Conservation (phyloP, 371 early-diverging fungal species). For the Mortierella sp. region DNA sequence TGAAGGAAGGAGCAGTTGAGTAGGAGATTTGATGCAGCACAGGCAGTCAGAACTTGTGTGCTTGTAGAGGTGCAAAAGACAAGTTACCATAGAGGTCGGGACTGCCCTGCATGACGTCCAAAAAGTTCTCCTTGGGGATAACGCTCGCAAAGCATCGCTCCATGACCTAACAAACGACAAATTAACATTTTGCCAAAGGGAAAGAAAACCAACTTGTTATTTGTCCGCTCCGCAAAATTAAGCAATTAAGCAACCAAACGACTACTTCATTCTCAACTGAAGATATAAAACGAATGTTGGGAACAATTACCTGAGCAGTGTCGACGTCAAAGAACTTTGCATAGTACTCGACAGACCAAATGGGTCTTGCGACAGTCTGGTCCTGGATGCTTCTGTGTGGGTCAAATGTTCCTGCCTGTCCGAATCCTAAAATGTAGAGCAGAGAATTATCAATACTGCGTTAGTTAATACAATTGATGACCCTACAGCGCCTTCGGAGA, state of each 20-base stretch:
- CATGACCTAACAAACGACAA: slow-evolving; percentile 60
- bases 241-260: not conserved
- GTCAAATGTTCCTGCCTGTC: slow-evolving; percentile 53
- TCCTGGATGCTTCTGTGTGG: slow-evolving; percentile 60
- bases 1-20: not conserved
- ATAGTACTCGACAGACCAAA: slow-evolving; percentile 92
- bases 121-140: slow-evolving; percentile 65
- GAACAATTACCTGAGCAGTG: slow-evolving; percentile 71
- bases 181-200: too few relatives aligned
- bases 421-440: slow-evolving; percentile 25
- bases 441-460: not conserved
- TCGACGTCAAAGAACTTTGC: slow-evolving; percentile 93
- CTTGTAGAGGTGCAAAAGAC: too few relatives aligned
- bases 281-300: not conserved
- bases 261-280: not conserved
- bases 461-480: not conserved
- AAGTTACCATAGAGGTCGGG: slow-evolving; percentile 86
- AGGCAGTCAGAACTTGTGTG: too few relatives aligned
- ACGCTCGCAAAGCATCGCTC: slow-evolving; percentile 65
- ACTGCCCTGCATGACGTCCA: slow-evolving; percentile 59
- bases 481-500: too few relatives aligned
- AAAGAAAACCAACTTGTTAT: not conserved
- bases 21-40: too few relatives aligned
- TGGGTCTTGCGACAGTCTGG: slow-evolving; percentile 57
- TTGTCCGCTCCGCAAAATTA: not conserved